Base-by-base conservation (phyloP, 225 moss, liverwort and hornwort species). In the Climacium dendroides region DNA sequence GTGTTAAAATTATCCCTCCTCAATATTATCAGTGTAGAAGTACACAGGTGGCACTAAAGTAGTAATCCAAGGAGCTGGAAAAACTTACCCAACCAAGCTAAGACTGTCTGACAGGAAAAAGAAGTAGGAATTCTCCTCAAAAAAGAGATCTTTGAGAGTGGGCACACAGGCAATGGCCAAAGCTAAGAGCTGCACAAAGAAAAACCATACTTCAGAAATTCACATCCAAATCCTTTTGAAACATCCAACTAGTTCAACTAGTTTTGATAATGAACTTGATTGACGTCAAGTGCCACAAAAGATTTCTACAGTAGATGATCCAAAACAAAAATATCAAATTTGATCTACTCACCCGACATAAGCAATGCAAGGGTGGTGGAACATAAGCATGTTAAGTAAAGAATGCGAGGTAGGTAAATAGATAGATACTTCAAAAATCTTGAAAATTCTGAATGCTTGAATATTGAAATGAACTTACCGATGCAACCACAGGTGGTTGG, bases 401-500 rank as follows among this genome's bases (percentile, higher is more conserved):
- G 47, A 53, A 71, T 57, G 19, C 35, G 69, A 64, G n/a, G 35
- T 58, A 83, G 11, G 53, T 43, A 64, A 65, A 77, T 32, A 19
- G 37, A 81, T 60, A 39, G 37, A 57, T 13, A 37, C 57, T 74
- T 57, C 39, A 32, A 65, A 37, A 65, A 64, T 29, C 37, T 75
- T 75, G 37, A 77, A 77, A 55, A 23, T 57, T 64, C 32, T 35
- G 34, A 50, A 20, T 61, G 48, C 26, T 78, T 74, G 55, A 19
- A 73, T 86, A 65, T 17, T 50, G 74, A 74, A 89, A 64, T 34
- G 81, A 83, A 91, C 94, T 90, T 91, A 98, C 96, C 0, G 97
- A 96, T 55, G 97, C 96, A 88, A 96, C 91, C 57, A 96, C 97
- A 30, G 96, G 96, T 60, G 97, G 96, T 86, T 96, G 96, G 69